Conservation (phyloP, 2,329 filamentous ascomycete genomes). For the Sporothrix humicola region DNA sequence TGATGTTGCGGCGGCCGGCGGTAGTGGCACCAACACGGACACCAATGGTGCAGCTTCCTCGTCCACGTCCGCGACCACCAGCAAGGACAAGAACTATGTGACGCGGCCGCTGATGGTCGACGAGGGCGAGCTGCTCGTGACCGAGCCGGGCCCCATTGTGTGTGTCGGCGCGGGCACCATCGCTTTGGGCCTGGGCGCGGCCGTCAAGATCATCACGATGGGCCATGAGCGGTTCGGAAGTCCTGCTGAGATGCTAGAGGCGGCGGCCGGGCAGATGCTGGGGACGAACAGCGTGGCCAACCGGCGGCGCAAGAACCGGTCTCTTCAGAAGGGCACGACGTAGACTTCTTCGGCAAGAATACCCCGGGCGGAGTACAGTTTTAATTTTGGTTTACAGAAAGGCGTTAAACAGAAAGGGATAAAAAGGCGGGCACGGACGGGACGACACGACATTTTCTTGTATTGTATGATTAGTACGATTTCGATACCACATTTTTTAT, state of each 20-base stretch:
- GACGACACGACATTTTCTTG: constrained; percentile 7
- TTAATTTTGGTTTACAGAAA: too few relatives aligned
- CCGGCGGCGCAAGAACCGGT: constrained; percentile 45
- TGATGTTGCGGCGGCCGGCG: constrained; percentile 40
- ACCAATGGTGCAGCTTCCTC: background rate
- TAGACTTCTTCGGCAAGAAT: background rate
- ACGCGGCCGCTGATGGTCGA: constrained; percentile 52
- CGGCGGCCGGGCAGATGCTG: constrained; percentile 41
- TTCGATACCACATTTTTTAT: constrained; percentile 20
- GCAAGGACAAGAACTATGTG: constrained; percentile 34
- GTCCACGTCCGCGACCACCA: background rate
- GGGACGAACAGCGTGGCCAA: constrained; percentile 43
- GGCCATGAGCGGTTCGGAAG: constrained; percentile 68
- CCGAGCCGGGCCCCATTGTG: constrained; percentile 67
- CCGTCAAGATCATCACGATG: constrained; percentile 71
- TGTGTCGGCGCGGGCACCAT: constrained; percentile 68
- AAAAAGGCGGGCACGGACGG: too few relatives aligned
- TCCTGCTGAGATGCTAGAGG: constrained; percentile 44
- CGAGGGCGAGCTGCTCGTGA: constrained; percentile 55
- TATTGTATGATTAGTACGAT: constrained; percentile 23
- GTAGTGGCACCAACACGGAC: constrained; percentile 47
- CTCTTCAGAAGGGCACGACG: background rate
- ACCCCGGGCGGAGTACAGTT: too few relatives aligned
- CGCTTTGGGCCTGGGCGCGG: constrained; percentile 73
- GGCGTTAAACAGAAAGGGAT: background rate